These are phyloP conservation scores for Eucalyptus erythrocorys DNA, from an alignment of 345 rosid species.

Conservation along the genomic window DNA sequence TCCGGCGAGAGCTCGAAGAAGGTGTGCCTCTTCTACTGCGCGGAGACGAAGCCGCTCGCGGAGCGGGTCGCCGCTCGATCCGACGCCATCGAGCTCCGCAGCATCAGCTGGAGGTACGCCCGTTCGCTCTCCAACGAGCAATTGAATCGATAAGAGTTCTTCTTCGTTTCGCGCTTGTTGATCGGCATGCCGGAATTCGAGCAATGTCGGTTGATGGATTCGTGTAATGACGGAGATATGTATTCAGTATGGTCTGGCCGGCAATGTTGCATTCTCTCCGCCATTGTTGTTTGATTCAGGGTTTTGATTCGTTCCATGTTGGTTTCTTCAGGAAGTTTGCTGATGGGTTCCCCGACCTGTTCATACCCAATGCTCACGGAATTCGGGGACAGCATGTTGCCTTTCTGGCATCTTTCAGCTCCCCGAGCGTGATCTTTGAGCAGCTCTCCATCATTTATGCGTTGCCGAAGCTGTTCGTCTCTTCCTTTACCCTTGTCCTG, in stretches of 20 bases:
- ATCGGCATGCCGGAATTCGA: not conserved
- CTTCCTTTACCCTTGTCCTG: conserved; percentile 89
- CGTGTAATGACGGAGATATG: not conserved
- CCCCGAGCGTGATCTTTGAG: conserved; percentile 85
- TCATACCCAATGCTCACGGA: conserved; percentile 91
- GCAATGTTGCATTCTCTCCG: not conserved
- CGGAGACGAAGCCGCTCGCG: conserved; percentile 73
- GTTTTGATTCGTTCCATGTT: not conserved
- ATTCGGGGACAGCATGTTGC: conserved; percentile 91
- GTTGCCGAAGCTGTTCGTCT: conserved; percentile 77
- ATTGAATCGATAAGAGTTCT: not conserved
- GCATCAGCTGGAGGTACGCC: conserved; percentile 76
- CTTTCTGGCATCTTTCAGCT: conserved; percentile 87
- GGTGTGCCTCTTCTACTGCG: conserved; percentile 66
- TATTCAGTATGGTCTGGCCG: not conserved
- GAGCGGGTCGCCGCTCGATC: conserved; percentile 60
- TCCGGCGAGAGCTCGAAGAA: conserved; percentile 40
- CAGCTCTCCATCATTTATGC: conserved; percentile 91
- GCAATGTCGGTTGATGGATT: not conserved
- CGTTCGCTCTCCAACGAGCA: not conserved
- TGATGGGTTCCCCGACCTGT: conserved; percentile 91
- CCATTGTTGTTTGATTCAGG: not conserved
- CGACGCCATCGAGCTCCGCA: conserved; percentile 74
- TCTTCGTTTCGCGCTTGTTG: not conserved
- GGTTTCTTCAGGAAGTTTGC: conserved; percentile 54